Evolutionary conservation across 805 yeast genomes (phyloP), one percentile per base, ranked within the genome.

Genomic region (Pichia nakasei): DNA sequence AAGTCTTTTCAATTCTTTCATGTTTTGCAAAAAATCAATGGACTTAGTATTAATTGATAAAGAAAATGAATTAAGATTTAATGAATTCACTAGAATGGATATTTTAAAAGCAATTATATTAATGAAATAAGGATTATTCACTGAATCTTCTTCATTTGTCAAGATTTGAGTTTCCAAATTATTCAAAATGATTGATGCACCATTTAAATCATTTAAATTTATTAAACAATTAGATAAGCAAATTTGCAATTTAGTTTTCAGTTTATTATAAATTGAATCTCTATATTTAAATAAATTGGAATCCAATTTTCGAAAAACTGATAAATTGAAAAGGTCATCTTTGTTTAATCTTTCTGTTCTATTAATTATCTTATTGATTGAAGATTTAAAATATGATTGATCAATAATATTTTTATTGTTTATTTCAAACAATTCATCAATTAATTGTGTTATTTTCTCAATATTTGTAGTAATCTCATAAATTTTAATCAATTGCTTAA

Each of bases 41-140:
- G 7, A 7, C 9, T 24, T 24, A 24, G 11, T 11, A 24, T 24
- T 8, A 11, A 8, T 24, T 8, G 7, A 8, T 24, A 24, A 7
- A 24, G 27, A 24, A 24, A 8, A 8, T 7, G 11, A 24, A 29
- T 29, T 13, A 12, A 9, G 8, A 9, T 27, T 12, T 6, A 29
- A 12, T 4, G 12, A 2, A 5, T 29, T 8, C 7, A 29, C 15
- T 29, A 29, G 15, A 9, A 76, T 68, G 43, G 73, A 74, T 46
- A 85, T 81, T 54, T 82, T 82, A 4, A 77, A 68, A 0, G 93
- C 84, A 19, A 82, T 70, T 1, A 80, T 68, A 46, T 29, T 15
- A 29, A 29, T 29, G 17, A 13, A 29, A 29, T 9, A 29, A 9
- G 32, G 32, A 29, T 24, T 13, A 24, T 29, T 24, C 27, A 24